Evolutionary conservation across 441 rosid genomes (phyloP).

Genomic region (Gossypium davidsonii): DNA sequence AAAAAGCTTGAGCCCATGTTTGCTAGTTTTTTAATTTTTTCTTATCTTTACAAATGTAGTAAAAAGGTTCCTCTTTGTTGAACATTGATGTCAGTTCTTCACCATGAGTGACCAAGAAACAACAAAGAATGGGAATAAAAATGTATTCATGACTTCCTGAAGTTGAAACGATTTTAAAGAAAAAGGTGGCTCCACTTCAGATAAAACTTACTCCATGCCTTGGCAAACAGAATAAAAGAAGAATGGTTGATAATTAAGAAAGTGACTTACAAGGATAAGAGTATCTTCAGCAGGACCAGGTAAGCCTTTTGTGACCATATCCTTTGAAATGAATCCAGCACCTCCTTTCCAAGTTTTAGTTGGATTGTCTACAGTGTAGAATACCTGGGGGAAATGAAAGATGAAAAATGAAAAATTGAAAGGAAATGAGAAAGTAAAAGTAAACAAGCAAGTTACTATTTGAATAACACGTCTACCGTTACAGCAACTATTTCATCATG

Average conservation of each 20-base stretch:
- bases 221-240: slow-evolving; percentile 6
- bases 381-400: slow-evolving; percentile 36
- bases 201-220: background rate
- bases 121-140: background rate
- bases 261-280: slow-evolving; percentile 69
- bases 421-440: background rate
- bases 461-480: background rate
- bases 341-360: slow-evolving; percentile 94
- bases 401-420: background rate
- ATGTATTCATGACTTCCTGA: background rate
- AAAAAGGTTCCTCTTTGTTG: background rate
- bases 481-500: background rate
- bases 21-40: background rate
- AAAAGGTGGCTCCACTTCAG: background rate
- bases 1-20: background rate
- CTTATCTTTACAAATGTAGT: background rate
- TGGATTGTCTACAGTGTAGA: slow-evolving; percentile 84
- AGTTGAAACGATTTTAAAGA: background rate
- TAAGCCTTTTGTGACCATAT: slow-evolving; percentile 73
- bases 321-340: slow-evolving; percentile 70
- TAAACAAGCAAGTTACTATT: background rate
- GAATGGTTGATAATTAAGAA: background rate
- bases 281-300: slow-evolving; percentile 74
- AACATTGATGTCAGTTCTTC: background rate
- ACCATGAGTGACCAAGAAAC: background rate